Evolutionary conservation across 2,329 filamentous ascomycete genomes (phyloP), one percentile per base, ranked within the genome.

Genomic region (Neurospora crassa): DNA sequence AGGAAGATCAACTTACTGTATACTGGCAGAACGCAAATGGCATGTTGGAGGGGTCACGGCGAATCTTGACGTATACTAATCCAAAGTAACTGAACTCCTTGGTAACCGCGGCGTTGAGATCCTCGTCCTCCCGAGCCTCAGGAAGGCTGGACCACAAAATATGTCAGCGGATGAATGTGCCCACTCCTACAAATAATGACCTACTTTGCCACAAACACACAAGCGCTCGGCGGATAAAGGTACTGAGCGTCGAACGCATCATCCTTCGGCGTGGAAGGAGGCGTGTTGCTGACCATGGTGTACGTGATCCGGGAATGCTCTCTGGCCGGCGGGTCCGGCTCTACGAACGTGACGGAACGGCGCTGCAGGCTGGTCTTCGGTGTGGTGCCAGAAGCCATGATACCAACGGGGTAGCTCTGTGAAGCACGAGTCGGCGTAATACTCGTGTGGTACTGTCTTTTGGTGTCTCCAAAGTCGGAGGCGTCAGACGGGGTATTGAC

Each of bases 121-220:
- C 80, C 10, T 79, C 76, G 73, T 90, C 87, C 11, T 83, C 81
- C 70, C 83, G 79, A 1, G 80, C 77, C 74, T 87, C 83, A 0
- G 86, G 82, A 2, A 90, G 82, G 71, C 88, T 90, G 42, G 5
- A 67, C 14, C 5, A 24, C n/a, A 11, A 68, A 37, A 18, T n/a
- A 40, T 5, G 68, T 78, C 72, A 76, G 75, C 70, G 34, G 12
- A 70, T 42, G n/a, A 20, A n/a, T 34, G n/a, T 20, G 12, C 20
- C 18, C 14, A 40, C 8, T 59, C 69, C 68, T 29, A 40, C 37
- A 12, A 24, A 40, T 67, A 5, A 69, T 47, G 1, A 82, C 86
- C 82, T 83, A 90, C 89, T 91, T 91, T 41, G 89, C 89, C 45
- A 90, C 88, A 75, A 91, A 91, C 43, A 90, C 83, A 76, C 89